Evolutionary conservation across 1,139 yeast species (phyloP).

Genomic region (Pichia sp.): DNA sequence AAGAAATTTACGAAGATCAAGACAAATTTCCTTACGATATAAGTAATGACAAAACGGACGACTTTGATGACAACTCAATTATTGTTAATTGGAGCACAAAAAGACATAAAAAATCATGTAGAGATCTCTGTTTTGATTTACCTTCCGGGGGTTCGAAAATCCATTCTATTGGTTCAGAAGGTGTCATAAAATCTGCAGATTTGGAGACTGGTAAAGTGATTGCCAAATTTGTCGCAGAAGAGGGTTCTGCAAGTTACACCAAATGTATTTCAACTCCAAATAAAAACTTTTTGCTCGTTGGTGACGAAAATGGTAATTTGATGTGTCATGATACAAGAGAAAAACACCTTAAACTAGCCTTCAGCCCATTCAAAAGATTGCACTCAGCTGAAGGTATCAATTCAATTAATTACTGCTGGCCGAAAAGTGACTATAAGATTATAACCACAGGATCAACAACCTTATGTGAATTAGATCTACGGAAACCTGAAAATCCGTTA

Average conservation of each 20-base stretch:
- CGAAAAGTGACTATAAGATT: slow-evolving; percentile 71
- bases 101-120: slow-evolving; percentile 84
- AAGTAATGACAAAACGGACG: slow-evolving; percentile 10
- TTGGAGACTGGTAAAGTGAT: slow-evolving; percentile 71
- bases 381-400: slow-evolving; percentile 62
- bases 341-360: slow-evolving; percentile 27
- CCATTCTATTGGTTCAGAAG: slow-evolving; percentile 74
- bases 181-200: slow-evolving; percentile 66
- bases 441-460: slow-evolving; percentile 81
- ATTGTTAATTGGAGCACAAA: slow-evolving; percentile 68
- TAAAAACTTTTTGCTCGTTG: slow-evolving; percentile 60
- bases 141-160: slow-evolving; percentile 40
- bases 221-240: slow-evolving; percentile 33
- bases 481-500: slow-evolving; percentile 42
- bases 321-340: slow-evolving; percentile 51
- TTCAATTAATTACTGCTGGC: slow-evolving; percentile 58
- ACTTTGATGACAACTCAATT: slow-evolving; percentile 27
- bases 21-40: slow-evolving; percentile 13
- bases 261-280: slow-evolving; percentile 56
- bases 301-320: slow-evolving; percentile 73
- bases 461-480: slow-evolving; percentile 66
- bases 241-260: slow-evolving; percentile 31
- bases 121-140: slow-evolving; percentile 64
- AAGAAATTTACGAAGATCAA: slow-evolving; percentile 19
- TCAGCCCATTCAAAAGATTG: slow-evolving; percentile 35